Conservation (phyloP, 495 filamentous ascomycete genomes). For the Collariella sp. region DNA sequence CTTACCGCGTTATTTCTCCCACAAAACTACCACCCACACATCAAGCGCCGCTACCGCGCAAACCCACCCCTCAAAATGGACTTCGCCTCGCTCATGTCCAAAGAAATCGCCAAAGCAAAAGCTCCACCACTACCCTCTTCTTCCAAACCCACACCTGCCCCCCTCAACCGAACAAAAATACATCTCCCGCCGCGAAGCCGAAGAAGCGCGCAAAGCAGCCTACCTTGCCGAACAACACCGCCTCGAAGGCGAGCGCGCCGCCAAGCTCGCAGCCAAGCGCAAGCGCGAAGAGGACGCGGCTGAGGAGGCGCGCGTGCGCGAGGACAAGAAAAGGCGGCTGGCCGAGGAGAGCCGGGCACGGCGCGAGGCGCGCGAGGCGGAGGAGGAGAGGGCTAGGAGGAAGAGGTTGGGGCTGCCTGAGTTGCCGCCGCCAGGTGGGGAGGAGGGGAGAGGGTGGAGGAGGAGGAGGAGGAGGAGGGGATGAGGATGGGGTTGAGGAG, state of each 20-base stretch:
- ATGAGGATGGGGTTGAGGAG: conserved; percentile 40
- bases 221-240: conserved; percentile 73
- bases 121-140: conserved; percentile 9
- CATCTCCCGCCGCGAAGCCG: conserved; percentile 74
- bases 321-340: conserved; percentile 69
- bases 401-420: conserved; percentile 61
- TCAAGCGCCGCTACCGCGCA: background rate
- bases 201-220: conserved; percentile 69
- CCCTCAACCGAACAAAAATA: conserved; percentile 51
- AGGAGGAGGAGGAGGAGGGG: conserved; percentile 18
- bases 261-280: conserved; percentile 63
- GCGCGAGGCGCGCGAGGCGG: conserved; percentile 62
- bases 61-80: conserved; percentile 58
- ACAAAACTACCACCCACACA: background rate
- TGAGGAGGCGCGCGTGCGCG: conserved; percentile 54
- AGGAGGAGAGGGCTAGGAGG: conserved; percentile 42
- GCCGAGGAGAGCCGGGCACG: conserved; percentile 66
- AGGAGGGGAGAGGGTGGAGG: conserved; percentile 2
- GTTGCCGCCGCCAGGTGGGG: conserved; percentile 36
- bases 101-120: conserved; percentile 71
- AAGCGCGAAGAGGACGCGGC: conserved; percentile 85
- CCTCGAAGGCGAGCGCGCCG: conserved; percentile 58
- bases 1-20: too few species aligned
- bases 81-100: conserved; percentile 84
- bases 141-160: conserved; percentile 19